phyloP scores from a whole-genome alignment of 768 basidiomycete genomes.

The Omphalotus guepiniiformis region DNA sequence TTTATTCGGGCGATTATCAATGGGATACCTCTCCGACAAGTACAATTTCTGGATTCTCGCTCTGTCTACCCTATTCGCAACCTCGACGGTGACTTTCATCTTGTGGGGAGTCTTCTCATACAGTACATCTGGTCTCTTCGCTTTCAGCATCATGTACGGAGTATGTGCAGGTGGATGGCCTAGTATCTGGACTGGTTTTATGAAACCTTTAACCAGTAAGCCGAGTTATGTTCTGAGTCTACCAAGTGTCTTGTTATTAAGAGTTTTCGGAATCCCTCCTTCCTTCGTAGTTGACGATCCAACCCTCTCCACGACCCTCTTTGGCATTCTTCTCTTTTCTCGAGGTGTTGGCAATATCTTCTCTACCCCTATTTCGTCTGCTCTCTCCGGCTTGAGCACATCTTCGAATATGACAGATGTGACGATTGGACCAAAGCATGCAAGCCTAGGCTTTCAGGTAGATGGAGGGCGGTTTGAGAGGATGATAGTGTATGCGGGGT shows the following conservation, averaged over 20 bases:
- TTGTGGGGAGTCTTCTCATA: conserved; percentile 25
- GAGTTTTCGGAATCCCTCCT: no score
- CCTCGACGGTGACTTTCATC: conserved; percentile 24
- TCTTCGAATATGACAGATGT: conserved; percentile 1
- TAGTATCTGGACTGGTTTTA: conserved; percentile 26
- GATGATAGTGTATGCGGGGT: conserved; percentile 26
- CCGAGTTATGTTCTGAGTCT: no score
- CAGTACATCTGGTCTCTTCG: conserved; percentile 20
- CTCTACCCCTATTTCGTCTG: conserved; percentile 23
- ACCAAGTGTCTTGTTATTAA: no score
- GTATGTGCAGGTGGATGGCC: conserved; percentile 27
- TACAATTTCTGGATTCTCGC: conserved; percentile 20
- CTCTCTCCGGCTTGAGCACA: not conserved
- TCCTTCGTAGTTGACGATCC: conserved; percentile 28
- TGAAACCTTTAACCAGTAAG: conserved; percentile 9
- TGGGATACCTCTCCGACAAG: conserved; percentile 23
- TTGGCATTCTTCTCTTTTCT: conserved; percentile 21
- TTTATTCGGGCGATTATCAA: conserved; percentile 18
- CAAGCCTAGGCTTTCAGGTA: conserved; percentile 21
- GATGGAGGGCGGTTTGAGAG: conserved; percentile 22
- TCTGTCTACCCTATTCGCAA: conserved; percentile 14
- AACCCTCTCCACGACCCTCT: conserved; percentile 17
- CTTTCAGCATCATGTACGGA: conserved; percentile 26
- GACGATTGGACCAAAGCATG: not conserved
- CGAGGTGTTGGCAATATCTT: conserved; percentile 28